Conservation (phyloP, 2,329 filamentous ascomycete genomes). For the Aspergillus fumigatus region DNA sequence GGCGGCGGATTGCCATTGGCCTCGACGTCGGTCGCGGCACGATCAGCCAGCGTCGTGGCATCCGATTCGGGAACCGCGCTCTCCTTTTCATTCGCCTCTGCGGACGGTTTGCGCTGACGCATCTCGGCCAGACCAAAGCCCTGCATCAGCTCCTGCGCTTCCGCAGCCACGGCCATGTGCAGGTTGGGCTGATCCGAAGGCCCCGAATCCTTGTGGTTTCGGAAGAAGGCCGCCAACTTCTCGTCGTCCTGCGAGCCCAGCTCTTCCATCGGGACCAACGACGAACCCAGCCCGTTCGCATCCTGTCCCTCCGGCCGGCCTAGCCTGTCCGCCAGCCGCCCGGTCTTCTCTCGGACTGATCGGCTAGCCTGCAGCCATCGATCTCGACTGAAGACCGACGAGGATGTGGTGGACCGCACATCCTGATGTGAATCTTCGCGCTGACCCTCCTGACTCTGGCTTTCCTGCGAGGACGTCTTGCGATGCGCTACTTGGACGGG, state of each 20-base stretch:
- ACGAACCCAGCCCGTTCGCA: constrained; percentile 1
- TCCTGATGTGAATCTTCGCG: background rate
- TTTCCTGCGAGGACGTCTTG: background rate
- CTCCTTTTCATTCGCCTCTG: background rate
- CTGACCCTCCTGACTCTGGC: background rate
- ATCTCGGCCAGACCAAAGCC: background rate
- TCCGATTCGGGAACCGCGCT: background rate
- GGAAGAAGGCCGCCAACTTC: constrained; percentile 4
- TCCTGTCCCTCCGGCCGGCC: background rate
- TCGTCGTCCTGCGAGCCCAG: constrained; percentile 7
- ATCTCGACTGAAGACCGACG: constrained; percentile 1
- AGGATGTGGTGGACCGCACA: background rate
- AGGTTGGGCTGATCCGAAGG: background rate
- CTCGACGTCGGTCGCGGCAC: constrained; percentile 1
- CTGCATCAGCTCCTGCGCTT: constrained; percentile 5
- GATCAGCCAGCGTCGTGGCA: background rate
- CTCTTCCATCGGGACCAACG: constrained; percentile 3
- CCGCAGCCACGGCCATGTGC: constrained; percentile 1
- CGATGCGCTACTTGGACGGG: background rate
- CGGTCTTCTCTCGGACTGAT: constrained; percentile 1
- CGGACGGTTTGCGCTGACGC: background rate
- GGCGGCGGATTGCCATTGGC: background rate
- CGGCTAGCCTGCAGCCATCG: constrained; percentile 2
- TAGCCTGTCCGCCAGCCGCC: constrained; percentile 1
- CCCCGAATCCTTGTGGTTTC: background rate